Conservation (phyloP, 1,139 yeast species). For the Spencermartinsiella ligniputridi region DNA sequence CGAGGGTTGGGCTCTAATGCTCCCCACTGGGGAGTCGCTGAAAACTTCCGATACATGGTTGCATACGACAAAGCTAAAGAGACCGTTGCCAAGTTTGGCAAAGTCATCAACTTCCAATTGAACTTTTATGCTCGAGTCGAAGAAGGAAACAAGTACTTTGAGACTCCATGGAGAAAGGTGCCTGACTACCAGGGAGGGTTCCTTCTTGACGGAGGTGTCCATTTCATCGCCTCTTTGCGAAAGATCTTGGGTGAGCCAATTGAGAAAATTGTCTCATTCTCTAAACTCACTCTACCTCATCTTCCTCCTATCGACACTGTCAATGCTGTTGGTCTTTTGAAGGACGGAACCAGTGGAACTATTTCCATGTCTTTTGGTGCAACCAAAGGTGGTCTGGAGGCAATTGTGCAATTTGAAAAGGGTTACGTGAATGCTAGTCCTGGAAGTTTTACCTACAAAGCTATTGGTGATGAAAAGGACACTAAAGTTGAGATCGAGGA, state of each 20-base stretch:
- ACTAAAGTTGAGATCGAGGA: constrained; percentile 10
- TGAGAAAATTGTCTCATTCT: constrained; percentile 12
- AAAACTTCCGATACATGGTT: constrained; percentile 16
- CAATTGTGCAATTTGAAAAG: constrained; percentile 14
- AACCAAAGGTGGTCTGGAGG: constrained; percentile 6
- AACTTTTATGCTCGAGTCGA: constrained; percentile 13
- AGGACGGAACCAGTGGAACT: constrained; percentile 17
- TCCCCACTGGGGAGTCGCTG: constrained; percentile 17
- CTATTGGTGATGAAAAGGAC: constrained; percentile 8
- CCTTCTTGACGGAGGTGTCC: constrained; percentile 28
- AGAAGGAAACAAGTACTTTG: constrained; percentile 17
- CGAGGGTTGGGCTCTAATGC: constrained; percentile 10
- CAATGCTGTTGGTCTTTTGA: constrained; percentile 15
- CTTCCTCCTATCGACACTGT: constrained; percentile 21
- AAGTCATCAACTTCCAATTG: constrained; percentile 13
- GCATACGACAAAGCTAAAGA: constrained; percentile 12
- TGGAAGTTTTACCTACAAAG: constrained; percentile 13
- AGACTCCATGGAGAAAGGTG: constrained; percentile 23
- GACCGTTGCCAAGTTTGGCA: constrained; percentile 8
- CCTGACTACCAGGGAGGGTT: constrained; percentile 27
- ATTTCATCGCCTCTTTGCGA: constrained; percentile 21
- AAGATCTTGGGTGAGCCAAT: constrained; percentile 15
- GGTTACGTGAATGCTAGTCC: constrained; percentile 15
- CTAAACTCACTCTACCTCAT: constrained; percentile 13
- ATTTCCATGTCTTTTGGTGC: constrained; percentile 15